Evolutionary conservation across 2,329 filamentous ascomycete genomes (phyloP), one percentile per base, ranked within the genome.

Genomic region (Cryoendolithus antarcticus): DNA sequence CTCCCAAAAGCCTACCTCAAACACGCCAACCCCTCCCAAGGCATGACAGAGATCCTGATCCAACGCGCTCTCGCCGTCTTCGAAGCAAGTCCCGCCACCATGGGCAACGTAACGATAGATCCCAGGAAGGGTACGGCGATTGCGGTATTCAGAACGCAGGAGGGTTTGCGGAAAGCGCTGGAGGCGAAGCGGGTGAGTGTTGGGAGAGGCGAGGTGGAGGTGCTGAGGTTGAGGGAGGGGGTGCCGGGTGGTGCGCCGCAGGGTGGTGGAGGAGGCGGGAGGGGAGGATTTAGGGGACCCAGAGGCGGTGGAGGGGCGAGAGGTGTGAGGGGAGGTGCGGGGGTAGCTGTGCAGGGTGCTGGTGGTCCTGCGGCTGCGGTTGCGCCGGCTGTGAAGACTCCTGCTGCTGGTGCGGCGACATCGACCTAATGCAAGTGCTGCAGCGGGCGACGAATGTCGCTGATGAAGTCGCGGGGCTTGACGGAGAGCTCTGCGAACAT

Each of bases 71-170:
- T 96, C 56, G 71, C 78, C 34, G 61, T 65, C 0, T 93, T 86
- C 50, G 89, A 89, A 2, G 60, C 73, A 1, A 19, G 5, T 5
- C 15, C 15, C 3, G 15, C 15, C 5, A 19, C 15, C 3, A 74
- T 95, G 34, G 75, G 75, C 1, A 81, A 77, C 48, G 84, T 94
- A 11, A 89, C 95, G 52, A 89, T 96, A 39, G 89, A 96, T 57
- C 88, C 86, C 60, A 82, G 88, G 53, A 95, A 95, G 60, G 86
- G 86, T 0, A 93, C 94, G 53, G 89, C 86, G 2, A 94, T 95
- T 57, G 80, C 93, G 30, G 84, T 94, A 46, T 96, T 95, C 63
- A 72, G 74, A 7, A 78, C 86, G 13, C 71, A 80, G 1, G 76
- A 79, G 6, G 71, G 74, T 7, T 68, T 96, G 19, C 74, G 75